Percentiles rank a stretch among this genome's conserved stretches.
These are phyloP conservation scores for Mycena albidolilacea DNA, from an alignment of 768 basidiomycete genomes.

Conservation along the genomic window DNA sequence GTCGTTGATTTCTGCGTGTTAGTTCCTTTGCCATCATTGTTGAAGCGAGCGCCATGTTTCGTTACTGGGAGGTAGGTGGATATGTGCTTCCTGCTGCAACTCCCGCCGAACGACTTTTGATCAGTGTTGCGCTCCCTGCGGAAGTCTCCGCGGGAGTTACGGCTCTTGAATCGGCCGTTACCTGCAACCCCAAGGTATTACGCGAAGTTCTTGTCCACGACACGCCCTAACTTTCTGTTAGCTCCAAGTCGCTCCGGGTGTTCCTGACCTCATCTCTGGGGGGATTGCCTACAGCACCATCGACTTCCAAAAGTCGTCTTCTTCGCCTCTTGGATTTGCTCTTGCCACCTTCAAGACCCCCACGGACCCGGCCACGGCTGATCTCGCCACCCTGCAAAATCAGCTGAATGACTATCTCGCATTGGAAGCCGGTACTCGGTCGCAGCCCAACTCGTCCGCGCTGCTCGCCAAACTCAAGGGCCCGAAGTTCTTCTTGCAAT, in stretches of 20 bases:
- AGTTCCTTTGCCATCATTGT: constrained; percentile 39
- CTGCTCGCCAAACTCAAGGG: constrained; percentile 47
- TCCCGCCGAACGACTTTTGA: not conserved
- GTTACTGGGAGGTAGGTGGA: constrained; percentile 42
- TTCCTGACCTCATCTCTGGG: constrained; percentile 46
- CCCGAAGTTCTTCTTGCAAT: constrained; percentile 50
- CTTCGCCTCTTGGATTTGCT: constrained; percentile 47
- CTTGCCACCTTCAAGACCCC: constrained; percentile 46
- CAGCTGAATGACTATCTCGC: constrained; percentile 48
- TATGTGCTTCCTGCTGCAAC: not conserved
- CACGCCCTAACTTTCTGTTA: constrained; percentile 7
- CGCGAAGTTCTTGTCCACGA: no score
- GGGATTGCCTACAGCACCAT: constrained; percentile 45
- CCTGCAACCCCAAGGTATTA: constrained; percentile 40
- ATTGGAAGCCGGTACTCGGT: constrained; percentile 47
- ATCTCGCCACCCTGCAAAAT: constrained; percentile 44
- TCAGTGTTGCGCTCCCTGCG: constrained; percentile 44
- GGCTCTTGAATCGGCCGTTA: constrained; percentile 40
- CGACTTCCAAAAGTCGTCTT: constrained; percentile 47
- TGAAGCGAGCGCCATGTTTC: constrained; percentile 46
- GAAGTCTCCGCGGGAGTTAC: constrained; percentile 44
- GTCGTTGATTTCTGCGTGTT: not conserved
- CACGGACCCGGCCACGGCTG: constrained; percentile 43
- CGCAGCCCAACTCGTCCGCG: constrained; percentile 43
- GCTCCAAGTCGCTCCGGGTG: constrained; percentile 45